Conservation (phyloP, 1,284 basidiomycete species). For the Pyrrhoderma lamaoense region DNA sequence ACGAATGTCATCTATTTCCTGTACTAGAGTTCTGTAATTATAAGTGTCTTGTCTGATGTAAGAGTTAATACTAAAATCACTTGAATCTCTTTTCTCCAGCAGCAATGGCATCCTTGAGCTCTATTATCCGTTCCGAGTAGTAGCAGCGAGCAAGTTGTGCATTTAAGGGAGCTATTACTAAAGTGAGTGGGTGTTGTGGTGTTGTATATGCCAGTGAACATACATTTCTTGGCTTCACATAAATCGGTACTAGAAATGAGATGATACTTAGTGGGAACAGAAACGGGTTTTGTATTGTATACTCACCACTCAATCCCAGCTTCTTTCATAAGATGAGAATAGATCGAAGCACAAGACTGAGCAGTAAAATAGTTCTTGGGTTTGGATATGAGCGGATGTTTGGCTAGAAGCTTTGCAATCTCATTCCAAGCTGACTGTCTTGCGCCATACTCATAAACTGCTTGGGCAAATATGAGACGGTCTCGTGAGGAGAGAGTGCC, state of each 20-base stretch:
- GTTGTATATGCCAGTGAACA: no score
- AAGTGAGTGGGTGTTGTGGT: no score
- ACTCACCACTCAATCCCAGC: constrained; percentile 62
- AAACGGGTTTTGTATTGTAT: neutral
- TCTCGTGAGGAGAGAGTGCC: constrained; percentile 45
- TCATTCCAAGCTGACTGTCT: constrained; percentile 51
- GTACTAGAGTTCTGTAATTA: constrained; percentile 41
- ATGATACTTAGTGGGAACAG: neutral
- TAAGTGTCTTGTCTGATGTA: neutral
- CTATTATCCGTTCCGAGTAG: constrained; percentile 60
- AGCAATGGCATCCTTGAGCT: constrained; percentile 62
- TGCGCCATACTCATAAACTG: constrained; percentile 78
- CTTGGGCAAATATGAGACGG: constrained; percentile 73
- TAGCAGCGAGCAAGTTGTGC: constrained; percentile 65
- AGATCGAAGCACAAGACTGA: constrained; percentile 64
- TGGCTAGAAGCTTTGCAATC: constrained; percentile 59
- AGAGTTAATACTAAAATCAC: constrained; percentile 33
- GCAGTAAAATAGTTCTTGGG: constrained; percentile 62
- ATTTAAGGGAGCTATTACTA: constrained; percentile 41
- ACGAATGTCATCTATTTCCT: constrained; percentile 71
- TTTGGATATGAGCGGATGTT: constrained; percentile 58
- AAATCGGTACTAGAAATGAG: constrained; percentile 12
- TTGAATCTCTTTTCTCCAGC: constrained; percentile 73
- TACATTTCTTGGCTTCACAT: constrained; percentile 22
- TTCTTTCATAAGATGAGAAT: constrained; percentile 60